phyloP scores from a whole-genome alignment of 345 rosid genomes.

The Limnanthes douglasii region DNA sequence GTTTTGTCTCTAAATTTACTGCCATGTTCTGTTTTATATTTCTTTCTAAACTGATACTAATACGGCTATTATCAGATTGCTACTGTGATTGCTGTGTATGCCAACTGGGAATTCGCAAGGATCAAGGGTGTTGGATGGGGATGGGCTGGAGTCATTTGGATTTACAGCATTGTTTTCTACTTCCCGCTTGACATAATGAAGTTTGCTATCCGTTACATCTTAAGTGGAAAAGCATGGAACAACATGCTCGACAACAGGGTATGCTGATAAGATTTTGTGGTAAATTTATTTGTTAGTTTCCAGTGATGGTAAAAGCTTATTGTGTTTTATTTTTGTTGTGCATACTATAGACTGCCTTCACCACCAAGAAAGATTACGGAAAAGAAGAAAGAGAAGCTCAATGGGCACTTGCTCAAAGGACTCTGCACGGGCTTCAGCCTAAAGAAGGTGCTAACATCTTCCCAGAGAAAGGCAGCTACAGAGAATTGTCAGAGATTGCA shows the following conservation, averaged over 20 bases:
- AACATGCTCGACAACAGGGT: slow-evolving; percentile 81
- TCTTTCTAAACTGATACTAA: too few relatives aligned
- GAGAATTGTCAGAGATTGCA: slow-evolving; percentile 89
- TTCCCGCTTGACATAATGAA: slow-evolving; percentile 73
- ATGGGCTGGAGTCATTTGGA: slow-evolving; percentile 78
- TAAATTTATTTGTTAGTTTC: slow-evolving; percentile 7
- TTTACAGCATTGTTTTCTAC: slow-evolving; percentile 62
- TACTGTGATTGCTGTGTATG: slow-evolving; percentile 44
- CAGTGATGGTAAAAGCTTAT: slow-evolving; percentile 6
- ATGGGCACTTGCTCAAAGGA: slow-evolving; percentile 81
- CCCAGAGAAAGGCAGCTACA: slow-evolving; percentile 47
- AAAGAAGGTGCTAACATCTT: slow-evolving; percentile 37
- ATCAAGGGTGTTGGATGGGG: slow-evolving; percentile 44
- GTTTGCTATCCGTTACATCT: slow-evolving; percentile 69
- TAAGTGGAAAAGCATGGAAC: slow-evolving; percentile 84
- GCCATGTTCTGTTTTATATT: too few relatives aligned
- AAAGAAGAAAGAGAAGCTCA: slow-evolving; percentile 91
- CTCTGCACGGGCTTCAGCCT: slow-evolving; percentile 74
- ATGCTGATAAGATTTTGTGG: too few relatives aligned
- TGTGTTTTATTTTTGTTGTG: too few relatives aligned
- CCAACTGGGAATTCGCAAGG: slow-evolving; percentile 34
- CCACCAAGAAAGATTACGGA: slow-evolving; percentile 81
- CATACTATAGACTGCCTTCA: slow-evolving; percentile 60
- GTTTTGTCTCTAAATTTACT: too few relatives aligned
- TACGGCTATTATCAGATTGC: slow-evolving; percentile 31